A percentile compares a stretch with the other conserved stretches of the same genome.
Conservation (phyloP, 1,284 basidiomycete genomes). For the Trichosporon inkin region DNA sequence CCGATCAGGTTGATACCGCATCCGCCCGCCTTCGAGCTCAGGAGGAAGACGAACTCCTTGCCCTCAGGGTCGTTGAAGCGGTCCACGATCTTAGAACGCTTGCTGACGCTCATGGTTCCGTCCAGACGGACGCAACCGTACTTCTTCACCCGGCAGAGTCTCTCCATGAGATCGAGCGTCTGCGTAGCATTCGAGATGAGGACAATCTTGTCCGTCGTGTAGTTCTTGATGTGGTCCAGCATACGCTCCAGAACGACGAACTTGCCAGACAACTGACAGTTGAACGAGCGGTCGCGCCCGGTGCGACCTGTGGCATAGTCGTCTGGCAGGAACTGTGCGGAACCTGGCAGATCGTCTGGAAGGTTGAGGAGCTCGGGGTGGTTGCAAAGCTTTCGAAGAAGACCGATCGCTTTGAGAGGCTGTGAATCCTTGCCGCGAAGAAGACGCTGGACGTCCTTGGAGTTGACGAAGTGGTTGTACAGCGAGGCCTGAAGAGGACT, state of each 20-base stretch:
- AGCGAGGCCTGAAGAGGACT: conserved; percentile 84
- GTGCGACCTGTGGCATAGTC: conserved; percentile 55
- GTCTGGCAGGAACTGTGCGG: conserved; percentile 75
- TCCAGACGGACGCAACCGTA: conserved; percentile 92
- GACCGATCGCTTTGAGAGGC: conserved; percentile 93
- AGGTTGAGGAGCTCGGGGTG: conserved; percentile 91
- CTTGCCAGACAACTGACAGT: conserved; percentile 82
- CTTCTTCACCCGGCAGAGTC: conserved; percentile 77
- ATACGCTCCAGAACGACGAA: conserved; percentile 95
- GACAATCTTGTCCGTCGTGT: conserved; percentile 95
- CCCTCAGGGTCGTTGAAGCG: conserved; percentile 94
- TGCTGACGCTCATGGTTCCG: conserved; percentile 87
- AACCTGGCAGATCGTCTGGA: conserved; percentile 80
- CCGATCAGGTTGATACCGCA: conserved; percentile 98
- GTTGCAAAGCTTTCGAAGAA: conserved; percentile 96
- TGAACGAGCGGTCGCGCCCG: conserved; percentile 57
- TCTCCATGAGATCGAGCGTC: conserved; percentile 91
- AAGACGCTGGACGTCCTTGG: conserved; percentile 87
- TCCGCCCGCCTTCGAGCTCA: conserved; percentile 95
- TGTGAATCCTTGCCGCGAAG: conserved; percentile 88
- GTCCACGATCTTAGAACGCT: conserved; percentile 95
- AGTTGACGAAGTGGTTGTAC: conserved; percentile 89
- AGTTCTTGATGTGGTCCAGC: conserved; percentile 68
- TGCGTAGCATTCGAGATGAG: conserved; percentile 98
- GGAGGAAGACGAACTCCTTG: conserved; percentile 91